A percentile compares a stretch with the other conserved stretches of the same genome.
Conservation (phyloP, 2,329 filamentous ascomycete species). For the Tympanopsis confertula region DNA sequence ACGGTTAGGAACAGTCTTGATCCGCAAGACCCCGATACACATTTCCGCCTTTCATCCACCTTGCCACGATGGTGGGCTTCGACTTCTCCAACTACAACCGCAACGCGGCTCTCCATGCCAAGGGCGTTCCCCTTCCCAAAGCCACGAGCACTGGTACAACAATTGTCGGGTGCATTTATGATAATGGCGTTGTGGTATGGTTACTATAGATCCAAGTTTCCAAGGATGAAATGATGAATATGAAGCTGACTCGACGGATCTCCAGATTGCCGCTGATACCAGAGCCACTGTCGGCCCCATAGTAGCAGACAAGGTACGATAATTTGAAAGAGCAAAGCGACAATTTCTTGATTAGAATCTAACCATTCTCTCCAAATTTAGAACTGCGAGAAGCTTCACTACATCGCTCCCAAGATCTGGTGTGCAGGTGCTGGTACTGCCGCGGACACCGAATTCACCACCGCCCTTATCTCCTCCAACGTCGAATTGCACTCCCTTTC, state of each 20-base stretch:
- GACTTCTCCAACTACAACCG: slow-evolving; percentile 99
- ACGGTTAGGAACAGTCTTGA: too few species aligned
- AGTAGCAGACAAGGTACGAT: slow-evolving; percentile 72
- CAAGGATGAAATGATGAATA: background rate
- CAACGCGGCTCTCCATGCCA: slow-evolving; percentile 88
- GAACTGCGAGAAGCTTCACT: slow-evolving; percentile 99
- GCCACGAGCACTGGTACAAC: slow-evolving; percentile 97
- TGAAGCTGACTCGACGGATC: background rate
- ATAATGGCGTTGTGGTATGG: slow-evolving; percentile 84
- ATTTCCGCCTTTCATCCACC: slow-evolving; percentile 1
- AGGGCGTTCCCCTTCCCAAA: slow-evolving; percentile 88
- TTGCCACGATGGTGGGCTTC: slow-evolving; percentile 77
- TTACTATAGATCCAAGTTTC: too few species aligned
- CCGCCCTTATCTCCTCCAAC: slow-evolving; percentile 94
- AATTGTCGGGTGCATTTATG: slow-evolving; percentile 92
- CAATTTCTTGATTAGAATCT: background rate
- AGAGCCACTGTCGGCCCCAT: slow-evolving; percentile 94
- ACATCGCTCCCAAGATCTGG: slow-evolving; percentile 98
- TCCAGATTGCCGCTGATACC: slow-evolving; percentile 95
- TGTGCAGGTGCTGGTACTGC: slow-evolving; percentile 96
- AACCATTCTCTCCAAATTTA: slow-evolving; percentile 39
- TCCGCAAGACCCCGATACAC: too few species aligned
- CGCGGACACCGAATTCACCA: slow-evolving; percentile 98
- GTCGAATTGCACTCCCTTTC: slow-evolving; percentile 94
- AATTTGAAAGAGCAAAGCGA: too few species aligned